phyloP scores from a whole-genome alignment of 2,329 filamentous ascomycete species.

The Cryphonectria radicalis region DNA sequence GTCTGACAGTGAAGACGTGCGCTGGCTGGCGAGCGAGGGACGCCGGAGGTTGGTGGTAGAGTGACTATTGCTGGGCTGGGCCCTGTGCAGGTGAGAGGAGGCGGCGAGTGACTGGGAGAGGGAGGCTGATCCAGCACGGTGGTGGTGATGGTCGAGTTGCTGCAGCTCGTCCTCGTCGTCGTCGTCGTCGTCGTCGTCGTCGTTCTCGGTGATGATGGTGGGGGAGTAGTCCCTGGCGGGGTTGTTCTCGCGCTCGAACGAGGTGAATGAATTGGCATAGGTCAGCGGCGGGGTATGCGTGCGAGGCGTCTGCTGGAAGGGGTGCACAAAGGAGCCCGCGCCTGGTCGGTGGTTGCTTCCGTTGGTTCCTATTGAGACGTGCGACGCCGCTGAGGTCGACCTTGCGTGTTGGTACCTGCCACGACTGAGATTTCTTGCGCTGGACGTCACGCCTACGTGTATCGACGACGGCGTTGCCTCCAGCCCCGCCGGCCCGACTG shows the following conservation, averaged over 20 bases:
- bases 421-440: constrained; percentile 13
- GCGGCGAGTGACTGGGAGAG: constrained; percentile 31
- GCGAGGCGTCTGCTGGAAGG: constrained; percentile 67
- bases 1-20: constrained; percentile 27
- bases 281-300: constrained; percentile 63
- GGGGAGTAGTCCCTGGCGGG: constrained; percentile 56
- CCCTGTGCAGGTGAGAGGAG: constrained; percentile 35
- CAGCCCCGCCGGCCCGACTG: constrained; percentile 35
- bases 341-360: constrained; percentile 53
- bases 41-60: constrained; percentile 39
- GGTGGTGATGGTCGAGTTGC: neutral
- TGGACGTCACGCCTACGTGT: constrained; percentile 1
- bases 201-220: constrained; percentile 60
- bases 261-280: constrained; percentile 60
- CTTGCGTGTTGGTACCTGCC: constrained; percentile 58
- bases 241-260: constrained; percentile 47
- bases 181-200: constrained; percentile 51
- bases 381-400: constrained; percentile 62
- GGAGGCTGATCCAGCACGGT: constrained; percentile 26
- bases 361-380: constrained; percentile 59
- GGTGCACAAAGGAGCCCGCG: constrained; percentile 58
- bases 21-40: constrained; percentile 47
- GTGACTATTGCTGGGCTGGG: constrained; percentile 36
- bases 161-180: constrained; percentile 43
- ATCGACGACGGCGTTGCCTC: neutral